Evolutionary conservation across 495 filamentous ascomycete species (phyloP).

Genomic region (Aspergillus ostianus): DNA sequence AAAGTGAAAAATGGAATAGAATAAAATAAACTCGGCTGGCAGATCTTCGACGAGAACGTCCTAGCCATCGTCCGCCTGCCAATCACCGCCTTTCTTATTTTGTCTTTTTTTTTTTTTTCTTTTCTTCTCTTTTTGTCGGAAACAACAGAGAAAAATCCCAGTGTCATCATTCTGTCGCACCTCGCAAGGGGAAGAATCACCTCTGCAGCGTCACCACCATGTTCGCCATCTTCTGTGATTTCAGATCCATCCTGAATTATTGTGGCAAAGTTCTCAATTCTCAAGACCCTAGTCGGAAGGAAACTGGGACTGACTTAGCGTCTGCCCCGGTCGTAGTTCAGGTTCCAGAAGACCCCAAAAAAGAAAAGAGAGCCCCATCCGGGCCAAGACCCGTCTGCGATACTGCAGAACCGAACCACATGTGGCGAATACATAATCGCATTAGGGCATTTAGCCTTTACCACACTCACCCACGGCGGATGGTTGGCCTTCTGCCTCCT

Average conservation of each 20-base stretch:
- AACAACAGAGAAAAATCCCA: no score
- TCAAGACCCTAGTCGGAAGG: background rate
- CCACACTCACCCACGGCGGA: no score
- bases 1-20: constrained; percentile 12
- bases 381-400: background rate
- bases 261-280: background rate
- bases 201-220: background rate
- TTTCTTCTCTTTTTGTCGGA: no score
- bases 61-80: no score
- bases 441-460: background rate
- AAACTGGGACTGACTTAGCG: background rate
- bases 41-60: background rate
- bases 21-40: constrained; percentile 2
- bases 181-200: no score
- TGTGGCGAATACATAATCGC: background rate
- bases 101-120: no score
- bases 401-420: background rate
- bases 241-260: no score
- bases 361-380: background rate
- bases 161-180: no score
- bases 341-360: background rate
- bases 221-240: no score
- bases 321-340: background rate
- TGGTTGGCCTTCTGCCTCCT: no score
- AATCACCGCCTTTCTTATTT: background rate